Conservation (phyloP, 2,329 filamentous ascomycete genomes). For the Pseudocercospora vitis region DNA sequence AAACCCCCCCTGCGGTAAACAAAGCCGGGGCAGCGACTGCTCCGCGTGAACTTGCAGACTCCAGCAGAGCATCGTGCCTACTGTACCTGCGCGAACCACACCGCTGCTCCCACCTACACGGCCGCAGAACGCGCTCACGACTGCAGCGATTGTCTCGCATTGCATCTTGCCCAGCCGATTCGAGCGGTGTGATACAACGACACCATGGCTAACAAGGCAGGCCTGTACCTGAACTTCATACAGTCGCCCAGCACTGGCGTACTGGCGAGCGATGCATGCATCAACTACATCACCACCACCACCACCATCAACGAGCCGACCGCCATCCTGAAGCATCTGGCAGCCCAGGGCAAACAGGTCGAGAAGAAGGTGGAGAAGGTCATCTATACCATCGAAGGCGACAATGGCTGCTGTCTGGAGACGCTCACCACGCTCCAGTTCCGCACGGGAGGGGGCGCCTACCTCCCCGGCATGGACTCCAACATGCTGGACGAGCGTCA, state of each 20-base stretch:
- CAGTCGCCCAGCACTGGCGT: constrained; percentile 44
- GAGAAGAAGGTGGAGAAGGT: constrained; percentile 81
- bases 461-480: constrained; percentile 86
- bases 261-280: constrained; percentile 47
- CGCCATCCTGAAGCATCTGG: constrained; percentile 81
- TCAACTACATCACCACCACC: constrained; percentile 87
- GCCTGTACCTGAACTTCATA: constrained; percentile 49
- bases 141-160: no score
- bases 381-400: constrained; percentile 70
- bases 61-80: no score
- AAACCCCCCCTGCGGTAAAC: no score
- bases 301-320: constrained; percentile 68
- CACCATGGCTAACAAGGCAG: constrained; percentile 38
- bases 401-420: constrained; percentile 70
- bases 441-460: constrained; percentile 74
- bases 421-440: constrained; percentile 84
- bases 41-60: background rate
- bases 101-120: background rate
- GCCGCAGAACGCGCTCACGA: background rate
- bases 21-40: background rate
- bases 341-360: constrained; percentile 68
- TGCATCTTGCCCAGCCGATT: background rate
- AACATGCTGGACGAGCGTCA: constrained; percentile 86
- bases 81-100: background rate
- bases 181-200: constrained; percentile 3